phyloP scores from a whole-genome alignment of 1,284 basidiomycete genomes.

The Malassezia brasiliensis region DNA sequence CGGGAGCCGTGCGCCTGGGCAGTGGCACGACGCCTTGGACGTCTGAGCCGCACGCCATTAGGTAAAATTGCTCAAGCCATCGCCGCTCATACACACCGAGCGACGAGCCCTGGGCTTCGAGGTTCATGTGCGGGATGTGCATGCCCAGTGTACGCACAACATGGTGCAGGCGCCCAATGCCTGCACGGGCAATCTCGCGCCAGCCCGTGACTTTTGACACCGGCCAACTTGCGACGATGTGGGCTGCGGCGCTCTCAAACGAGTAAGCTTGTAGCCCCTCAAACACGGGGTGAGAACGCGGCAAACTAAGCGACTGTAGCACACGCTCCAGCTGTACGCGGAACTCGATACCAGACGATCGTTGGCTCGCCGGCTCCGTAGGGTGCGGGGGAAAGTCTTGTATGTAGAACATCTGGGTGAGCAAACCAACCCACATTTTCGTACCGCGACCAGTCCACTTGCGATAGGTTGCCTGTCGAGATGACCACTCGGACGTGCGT shows the following conservation, averaged over 20 bases:
- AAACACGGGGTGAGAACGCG: conserved; percentile 21
- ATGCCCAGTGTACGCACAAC: conserved; percentile 20
- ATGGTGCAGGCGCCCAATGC: conserved; percentile 29
- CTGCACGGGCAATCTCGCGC: conserved; percentile 30
- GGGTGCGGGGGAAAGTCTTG: conserved; percentile 32
- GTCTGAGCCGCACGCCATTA: conserved; percentile 27
- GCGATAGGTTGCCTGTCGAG: conserved; percentile 35
- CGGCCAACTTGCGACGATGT: conserved; percentile 33
- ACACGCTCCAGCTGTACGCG: conserved; percentile 23
- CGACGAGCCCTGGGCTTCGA: conserved; percentile 41
- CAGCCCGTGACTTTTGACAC: conserved; percentile 23
- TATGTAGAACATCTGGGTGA: conserved; percentile 22
- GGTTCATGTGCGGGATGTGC: not conserved
- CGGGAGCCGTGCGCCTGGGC: not conserved
- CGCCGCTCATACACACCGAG: conserved; percentile 31
- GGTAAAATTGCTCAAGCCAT: conserved; percentile 43
- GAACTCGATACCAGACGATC: conserved; percentile 19
- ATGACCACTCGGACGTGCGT: conserved; percentile 30
- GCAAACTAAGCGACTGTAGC: conserved; percentile 27
- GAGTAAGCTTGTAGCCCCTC: conserved; percentile 20
- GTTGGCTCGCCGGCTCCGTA: not conserved
- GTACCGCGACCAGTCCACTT: conserved; percentile 38
- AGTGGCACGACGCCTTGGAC: conserved; percentile 22
- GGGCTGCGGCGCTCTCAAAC: conserved; percentile 16
- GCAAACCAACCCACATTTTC: conserved; percentile 29